A percentile compares a stretch with the other conserved stretches of the same genome.
Evolutionary conservation across 345 rosid species (phyloP).

Genomic region (Melaleuca quinquenervia): DNA sequence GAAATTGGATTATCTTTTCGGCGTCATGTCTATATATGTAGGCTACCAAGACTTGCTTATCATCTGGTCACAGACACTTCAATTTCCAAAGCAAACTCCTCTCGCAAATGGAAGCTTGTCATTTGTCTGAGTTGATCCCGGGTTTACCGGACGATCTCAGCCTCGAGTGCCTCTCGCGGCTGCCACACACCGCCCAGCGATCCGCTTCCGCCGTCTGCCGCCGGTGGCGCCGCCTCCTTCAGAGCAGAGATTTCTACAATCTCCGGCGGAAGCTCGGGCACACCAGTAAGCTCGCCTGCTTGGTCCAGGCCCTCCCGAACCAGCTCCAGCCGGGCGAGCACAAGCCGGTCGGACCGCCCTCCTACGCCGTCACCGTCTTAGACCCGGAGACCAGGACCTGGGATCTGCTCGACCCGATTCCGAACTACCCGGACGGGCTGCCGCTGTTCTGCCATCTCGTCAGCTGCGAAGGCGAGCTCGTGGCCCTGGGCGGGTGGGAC

Average conservation of each 20-base stretch:
- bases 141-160: constrained; percentile 35
- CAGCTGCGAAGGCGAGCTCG: constrained; percentile 30
- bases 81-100: not conserved
- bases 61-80: not conserved
- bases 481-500: constrained; percentile 45
- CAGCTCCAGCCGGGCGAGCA: not conserved
- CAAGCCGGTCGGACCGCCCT: constrained; percentile 5
- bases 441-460: constrained; percentile 31
- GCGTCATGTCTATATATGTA: no score
- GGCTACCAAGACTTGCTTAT: not conserved
- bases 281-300: constrained; percentile 24
- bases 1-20: not conserved
- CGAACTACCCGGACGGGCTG: constrained; percentile 26
- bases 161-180: constrained; percentile 29
- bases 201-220: constrained; percentile 26
- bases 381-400: constrained; percentile 20
- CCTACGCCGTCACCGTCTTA: constrained; percentile 18
- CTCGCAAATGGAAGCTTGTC: not conserved
- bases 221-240: constrained; percentile 24
- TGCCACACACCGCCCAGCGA: constrained; percentile 20
- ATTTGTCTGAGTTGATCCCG: constrained; percentile 14
- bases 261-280: constrained; percentile 13
- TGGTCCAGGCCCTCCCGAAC: constrained; percentile 13
- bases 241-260: constrained; percentile 14
- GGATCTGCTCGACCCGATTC: constrained; percentile 25